A percentile compares a stretch with the other conserved stretches of the same genome.
These are phyloP conservation scores for Oryza coarctata DNA, from an alignment of 176 grass and related monocot species.

Conservation along the genomic window DNA sequence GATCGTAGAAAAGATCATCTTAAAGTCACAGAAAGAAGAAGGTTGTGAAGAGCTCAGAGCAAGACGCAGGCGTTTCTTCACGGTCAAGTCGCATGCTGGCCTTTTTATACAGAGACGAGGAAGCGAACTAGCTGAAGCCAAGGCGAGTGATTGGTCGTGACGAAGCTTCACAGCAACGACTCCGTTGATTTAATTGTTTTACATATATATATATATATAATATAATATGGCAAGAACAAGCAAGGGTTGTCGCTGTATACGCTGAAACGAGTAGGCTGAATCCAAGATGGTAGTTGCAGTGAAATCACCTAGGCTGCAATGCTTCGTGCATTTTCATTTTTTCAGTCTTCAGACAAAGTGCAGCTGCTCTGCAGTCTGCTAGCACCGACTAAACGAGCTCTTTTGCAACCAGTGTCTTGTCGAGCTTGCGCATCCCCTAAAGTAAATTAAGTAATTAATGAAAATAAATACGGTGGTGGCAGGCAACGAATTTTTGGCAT, in stretches of 20 bases:
- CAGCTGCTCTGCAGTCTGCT: neutral
- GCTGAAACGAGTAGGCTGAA: neutral
- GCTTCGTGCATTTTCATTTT: no score
- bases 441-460: no score
- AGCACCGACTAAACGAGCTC: no score
- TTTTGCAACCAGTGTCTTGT: no score
- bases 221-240: neutral
- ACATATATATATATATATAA: no score
- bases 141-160: neutral
- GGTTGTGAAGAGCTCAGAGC: neutral
- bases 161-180: slow-evolving; percentile 4
- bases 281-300: neutral
- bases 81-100: no score
- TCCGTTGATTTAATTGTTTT: neutral
- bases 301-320: no score
- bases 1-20: slow-evolving; percentile 31
- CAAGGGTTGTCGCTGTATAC: neutral
- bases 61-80: neutral
- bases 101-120: neutral
- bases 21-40: no score
- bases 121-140: neutral
- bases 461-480: neutral
- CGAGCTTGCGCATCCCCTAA: no score
- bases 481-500: neutral
- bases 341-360: no score